Evolutionary conservation across 83 land plant genomes (phyloP), one percentile per base, ranked within the genome.

Genomic region (Isoetes engelmannii): DNA sequence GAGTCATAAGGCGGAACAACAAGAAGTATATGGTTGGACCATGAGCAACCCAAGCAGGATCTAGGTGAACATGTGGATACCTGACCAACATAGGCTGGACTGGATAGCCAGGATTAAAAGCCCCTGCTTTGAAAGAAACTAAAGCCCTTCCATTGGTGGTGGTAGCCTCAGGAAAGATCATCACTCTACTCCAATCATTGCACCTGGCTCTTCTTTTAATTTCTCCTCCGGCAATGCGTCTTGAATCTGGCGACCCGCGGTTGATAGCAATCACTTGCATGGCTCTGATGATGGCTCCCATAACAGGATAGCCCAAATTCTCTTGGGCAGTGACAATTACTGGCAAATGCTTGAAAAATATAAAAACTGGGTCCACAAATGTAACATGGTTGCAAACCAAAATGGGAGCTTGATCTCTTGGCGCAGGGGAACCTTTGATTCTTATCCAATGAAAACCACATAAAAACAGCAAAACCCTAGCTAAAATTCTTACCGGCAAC

Each of bases 1-100:
- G 81, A 10, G 78, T 79, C 78, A 74, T 79, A 6, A 79, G 73
- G n/a, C 72, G 72, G 48, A 79, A 76, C 5, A 79, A 69, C 17
- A 74, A 45, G 47, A 49, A 19, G 44, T 62, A 61, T 13, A 50
- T 17, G 13, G n/a, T 41, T 46, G 70, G 69, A n/a, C 78, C 78
- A 56, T 69, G 20, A n/a, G 63, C 65, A 46, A 74, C 73, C 81
- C 81, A 79, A 17, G 78, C 69, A 6, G 81, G 78, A 62, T 75
- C 75, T 21, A 69, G 15, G 56, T 79, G 45, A 46, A 74, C 68
- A 62, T 74, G 66, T 8, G 72, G 67, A 48, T 79, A 79, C 19
- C 68, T 68, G 8, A 79, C 55, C 37, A 79, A 51, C 62, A 79
- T 74, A 6, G 81, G 81, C 48, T 79, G 81, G 5, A 79, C 78